Conservation (phyloP, 1,139 yeast species). For the Hyphopichia fennica region DNA sequence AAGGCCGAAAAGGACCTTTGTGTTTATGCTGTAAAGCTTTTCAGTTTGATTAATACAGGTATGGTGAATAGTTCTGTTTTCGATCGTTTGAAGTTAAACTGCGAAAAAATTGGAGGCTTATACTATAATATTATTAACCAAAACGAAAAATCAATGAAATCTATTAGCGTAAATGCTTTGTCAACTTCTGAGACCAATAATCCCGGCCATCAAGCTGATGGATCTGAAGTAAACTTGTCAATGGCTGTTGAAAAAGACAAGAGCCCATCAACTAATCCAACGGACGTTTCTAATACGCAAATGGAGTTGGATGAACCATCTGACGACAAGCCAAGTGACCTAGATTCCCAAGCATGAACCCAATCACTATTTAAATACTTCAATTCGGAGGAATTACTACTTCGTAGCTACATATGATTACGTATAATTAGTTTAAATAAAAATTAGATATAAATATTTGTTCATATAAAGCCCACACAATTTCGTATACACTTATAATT, state of each 20-base stretch:
- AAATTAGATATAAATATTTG: too few species aligned
- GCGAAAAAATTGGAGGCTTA: conserved; percentile 45
- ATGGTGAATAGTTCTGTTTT: conserved; percentile 29
- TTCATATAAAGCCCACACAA: too few species aligned
- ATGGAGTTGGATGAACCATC: not conserved
- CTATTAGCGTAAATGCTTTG: not conserved
- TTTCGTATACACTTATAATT: too few species aligned
- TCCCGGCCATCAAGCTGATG: not conserved
- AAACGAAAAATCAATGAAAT: conserved; percentile 10
- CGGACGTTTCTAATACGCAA: not conserved
- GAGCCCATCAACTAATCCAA: conserved; percentile 1
- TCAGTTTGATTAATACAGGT: conserved; percentile 42
- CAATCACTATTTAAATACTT: too few species aligned
- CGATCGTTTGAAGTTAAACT: conserved; percentile 49
- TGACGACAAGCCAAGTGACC: not conserved
- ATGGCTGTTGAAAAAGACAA: not conserved
- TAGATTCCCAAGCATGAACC: too few species aligned
- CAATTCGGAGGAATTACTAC: too few species aligned
- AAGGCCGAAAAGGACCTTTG: conserved; percentile 48
- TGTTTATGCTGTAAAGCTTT: conserved; percentile 50
- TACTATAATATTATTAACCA: conserved; percentile 25
- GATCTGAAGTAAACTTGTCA: not conserved
- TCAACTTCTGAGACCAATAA: not conserved
- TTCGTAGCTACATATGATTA: too few species aligned
- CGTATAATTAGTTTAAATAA: too few species aligned